These are phyloP conservation scores for Kodamaea hsintzibuensis DNA, from an alignment of 805 yeast species.

Conservation along the genomic window DNA sequence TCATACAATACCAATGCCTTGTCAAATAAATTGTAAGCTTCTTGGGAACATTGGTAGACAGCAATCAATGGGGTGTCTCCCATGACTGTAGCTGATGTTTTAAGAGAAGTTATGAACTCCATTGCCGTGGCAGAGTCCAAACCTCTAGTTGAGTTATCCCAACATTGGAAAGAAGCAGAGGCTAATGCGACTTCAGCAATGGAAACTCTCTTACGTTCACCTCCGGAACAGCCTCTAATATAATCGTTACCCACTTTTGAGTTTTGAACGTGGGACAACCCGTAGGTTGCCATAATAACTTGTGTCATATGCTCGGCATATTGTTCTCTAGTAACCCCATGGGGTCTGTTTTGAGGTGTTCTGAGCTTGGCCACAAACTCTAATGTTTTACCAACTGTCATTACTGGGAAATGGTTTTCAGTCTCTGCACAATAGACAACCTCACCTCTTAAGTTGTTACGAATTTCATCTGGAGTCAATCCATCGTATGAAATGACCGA, in stretches of 20 bases:
- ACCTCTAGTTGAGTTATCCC: constrained; percentile 42
- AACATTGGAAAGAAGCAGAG: constrained; percentile 41
- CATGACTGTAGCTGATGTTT: constrained; percentile 25
- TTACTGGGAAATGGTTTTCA: constrained; percentile 67
- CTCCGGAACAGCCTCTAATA: constrained; percentile 35
- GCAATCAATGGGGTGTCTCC: constrained; percentile 29
- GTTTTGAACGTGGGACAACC: constrained; percentile 53
- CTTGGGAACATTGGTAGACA: constrained; percentile 32
- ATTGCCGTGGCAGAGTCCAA: constrained; percentile 31
- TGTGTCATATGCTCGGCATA: constrained; percentile 44
- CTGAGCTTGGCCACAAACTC: constrained; percentile 61
- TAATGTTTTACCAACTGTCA: constrained; percentile 67
- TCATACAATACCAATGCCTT: constrained; percentile 48
- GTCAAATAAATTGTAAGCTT: constrained; percentile 49
- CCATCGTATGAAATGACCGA: constrained; percentile 57
- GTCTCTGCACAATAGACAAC: constrained; percentile 70
- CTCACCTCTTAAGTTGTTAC: constrained; percentile 60
- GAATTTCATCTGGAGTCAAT: constrained; percentile 50
- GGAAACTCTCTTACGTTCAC: constrained; percentile 31
- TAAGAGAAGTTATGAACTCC: constrained; percentile 28
- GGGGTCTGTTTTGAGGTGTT: constrained; percentile 62
- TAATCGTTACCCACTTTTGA: constrained; percentile 66
- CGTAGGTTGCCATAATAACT: constrained; percentile 47
- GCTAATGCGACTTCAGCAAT: constrained; percentile 28
- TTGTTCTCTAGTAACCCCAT: constrained; percentile 46